Evolutionary conservation across 2,329 filamentous ascomycete species (phyloP).

Genomic region (Coniella vitis): DNA sequence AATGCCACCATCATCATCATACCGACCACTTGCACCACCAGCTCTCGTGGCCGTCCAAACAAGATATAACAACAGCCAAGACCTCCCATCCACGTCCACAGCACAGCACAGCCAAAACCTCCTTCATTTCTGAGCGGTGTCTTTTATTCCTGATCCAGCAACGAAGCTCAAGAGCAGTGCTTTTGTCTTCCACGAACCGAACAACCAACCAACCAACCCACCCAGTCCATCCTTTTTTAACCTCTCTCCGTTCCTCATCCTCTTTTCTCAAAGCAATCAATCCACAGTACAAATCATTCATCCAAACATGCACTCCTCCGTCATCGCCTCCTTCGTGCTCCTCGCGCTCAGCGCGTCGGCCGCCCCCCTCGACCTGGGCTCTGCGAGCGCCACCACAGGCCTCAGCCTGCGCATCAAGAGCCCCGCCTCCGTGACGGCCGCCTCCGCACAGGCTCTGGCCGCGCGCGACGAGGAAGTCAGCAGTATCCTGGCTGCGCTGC

Average conservation of each 20-base stretch:
- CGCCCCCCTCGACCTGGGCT: slow-evolving; percentile 7
- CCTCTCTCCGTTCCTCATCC: no score
- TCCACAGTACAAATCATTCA: no score
- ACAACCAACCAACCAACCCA: background rate
- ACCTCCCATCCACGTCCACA: no score
- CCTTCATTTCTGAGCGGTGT: background rate
- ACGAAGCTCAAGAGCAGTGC: slow-evolving; percentile 6
- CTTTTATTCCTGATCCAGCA: background rate
- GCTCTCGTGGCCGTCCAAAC: no score
- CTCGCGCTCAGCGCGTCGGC: slow-evolving; percentile 7
- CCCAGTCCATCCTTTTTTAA: no score
- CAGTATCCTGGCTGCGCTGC: slow-evolving; percentile 3
- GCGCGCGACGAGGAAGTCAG: slow-evolving; percentile 1
- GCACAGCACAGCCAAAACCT: no score
- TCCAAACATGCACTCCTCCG: slow-evolving; percentile 11
- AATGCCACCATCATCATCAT: no score
- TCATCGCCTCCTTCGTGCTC: slow-evolving; percentile 5
- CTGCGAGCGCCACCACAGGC: background rate
- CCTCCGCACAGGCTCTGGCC: background rate
- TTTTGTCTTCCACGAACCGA: background rate
- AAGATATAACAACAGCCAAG: no score
- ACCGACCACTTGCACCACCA: no score
- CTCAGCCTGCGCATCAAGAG: no score
- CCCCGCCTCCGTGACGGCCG: slow-evolving; percentile 5
- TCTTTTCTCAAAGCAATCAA: no score